Conservation (phyloP, 495 filamentous ascomycete species). For the Pyrenula aspistea region DNA sequence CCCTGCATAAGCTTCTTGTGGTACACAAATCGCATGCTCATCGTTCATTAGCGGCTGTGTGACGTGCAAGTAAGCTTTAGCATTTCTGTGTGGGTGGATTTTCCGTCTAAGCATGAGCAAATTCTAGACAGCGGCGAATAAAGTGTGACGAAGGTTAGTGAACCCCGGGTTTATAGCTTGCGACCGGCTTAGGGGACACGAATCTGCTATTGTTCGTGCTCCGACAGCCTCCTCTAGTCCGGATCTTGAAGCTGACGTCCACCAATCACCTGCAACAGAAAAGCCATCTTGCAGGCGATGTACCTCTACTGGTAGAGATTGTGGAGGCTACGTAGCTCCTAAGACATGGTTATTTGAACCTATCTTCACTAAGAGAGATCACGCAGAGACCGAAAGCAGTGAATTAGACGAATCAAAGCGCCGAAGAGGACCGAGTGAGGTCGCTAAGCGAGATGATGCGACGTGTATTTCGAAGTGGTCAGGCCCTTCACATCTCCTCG, state of each 20-base stretch:
- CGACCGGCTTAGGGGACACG: no score
- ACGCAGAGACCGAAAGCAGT: neutral
- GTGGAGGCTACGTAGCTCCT: constrained; percentile 24
- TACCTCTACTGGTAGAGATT: constrained; percentile 31
- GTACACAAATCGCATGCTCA: neutral
- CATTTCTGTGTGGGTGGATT: neutral
- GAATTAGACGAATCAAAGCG: neutral
- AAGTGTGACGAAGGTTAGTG: neutral
- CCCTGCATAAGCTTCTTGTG: neutral
- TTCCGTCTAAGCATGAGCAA: neutral
- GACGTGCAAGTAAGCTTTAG: neutral
- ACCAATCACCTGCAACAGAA: constrained; percentile 6
- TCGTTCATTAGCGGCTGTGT: neutral
- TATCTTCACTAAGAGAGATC: neutral
- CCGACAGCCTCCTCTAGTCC: no score
- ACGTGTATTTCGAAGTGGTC: neutral
- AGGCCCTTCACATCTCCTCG: neutral
- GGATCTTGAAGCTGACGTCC: no score
- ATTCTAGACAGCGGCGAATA: neutral
- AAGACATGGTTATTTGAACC: neutral
- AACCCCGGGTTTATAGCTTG: no score
- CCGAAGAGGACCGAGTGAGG: neutral
- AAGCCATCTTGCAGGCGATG: constrained; percentile 46
- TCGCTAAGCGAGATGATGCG: neutral
- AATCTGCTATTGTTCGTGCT: no score